These are phyloP conservation scores for Lentinus polychrous DNA, from an alignment of 1,284 basidiomycete genomes.

Conservation along the genomic window DNA sequence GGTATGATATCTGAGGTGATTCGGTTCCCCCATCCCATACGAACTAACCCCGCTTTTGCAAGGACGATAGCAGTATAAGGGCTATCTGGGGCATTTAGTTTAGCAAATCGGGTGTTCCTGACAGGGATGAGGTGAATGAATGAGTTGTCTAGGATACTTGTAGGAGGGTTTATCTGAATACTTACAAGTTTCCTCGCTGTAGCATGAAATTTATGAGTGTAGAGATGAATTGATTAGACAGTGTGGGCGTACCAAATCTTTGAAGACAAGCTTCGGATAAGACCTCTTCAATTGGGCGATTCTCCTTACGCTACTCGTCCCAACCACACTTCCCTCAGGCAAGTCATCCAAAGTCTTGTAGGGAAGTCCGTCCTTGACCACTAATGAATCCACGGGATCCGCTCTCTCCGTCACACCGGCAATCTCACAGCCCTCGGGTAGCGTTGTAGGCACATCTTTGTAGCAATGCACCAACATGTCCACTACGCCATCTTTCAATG, in stretches of 20 bases:
- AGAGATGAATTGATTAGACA: slow-evolving; percentile 5
- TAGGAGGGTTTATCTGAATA: slow-evolving; percentile 12
- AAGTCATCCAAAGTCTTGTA: slow-evolving; percentile 82
- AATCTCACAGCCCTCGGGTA: slow-evolving; percentile 83
- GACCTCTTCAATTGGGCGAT: slow-evolving; percentile 85
- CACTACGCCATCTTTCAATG: slow-evolving; percentile 64
- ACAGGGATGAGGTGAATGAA: background rate
- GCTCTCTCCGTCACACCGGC: slow-evolving; percentile 85
- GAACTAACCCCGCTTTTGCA: slow-evolving; percentile 90
- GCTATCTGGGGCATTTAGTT: slow-evolving; percentile 84
- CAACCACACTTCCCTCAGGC: slow-evolving; percentile 85
- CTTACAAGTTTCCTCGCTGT: slow-evolving; percentile 78
- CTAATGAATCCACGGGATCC: slow-evolving; percentile 85
- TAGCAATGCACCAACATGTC: slow-evolving; percentile 93
- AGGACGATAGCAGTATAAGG: slow-evolving; percentile 89
- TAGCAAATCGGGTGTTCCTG: slow-evolving; percentile 84
- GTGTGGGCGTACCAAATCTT: slow-evolving; percentile 75
- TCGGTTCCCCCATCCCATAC: slow-evolving; percentile 72
- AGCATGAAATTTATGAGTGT: slow-evolving; percentile 9
- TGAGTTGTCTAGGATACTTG: background rate
- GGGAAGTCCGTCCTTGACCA: slow-evolving; percentile 73
- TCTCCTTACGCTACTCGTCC: slow-evolving; percentile 90
- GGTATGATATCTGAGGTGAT: slow-evolving; percentile 74
- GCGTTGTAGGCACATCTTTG: slow-evolving; percentile 90
- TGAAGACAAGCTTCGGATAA: slow-evolving; percentile 78